phyloP scores from a whole-genome alignment of 306 rosid species.

The Pachyrhizus erosus region DNA sequence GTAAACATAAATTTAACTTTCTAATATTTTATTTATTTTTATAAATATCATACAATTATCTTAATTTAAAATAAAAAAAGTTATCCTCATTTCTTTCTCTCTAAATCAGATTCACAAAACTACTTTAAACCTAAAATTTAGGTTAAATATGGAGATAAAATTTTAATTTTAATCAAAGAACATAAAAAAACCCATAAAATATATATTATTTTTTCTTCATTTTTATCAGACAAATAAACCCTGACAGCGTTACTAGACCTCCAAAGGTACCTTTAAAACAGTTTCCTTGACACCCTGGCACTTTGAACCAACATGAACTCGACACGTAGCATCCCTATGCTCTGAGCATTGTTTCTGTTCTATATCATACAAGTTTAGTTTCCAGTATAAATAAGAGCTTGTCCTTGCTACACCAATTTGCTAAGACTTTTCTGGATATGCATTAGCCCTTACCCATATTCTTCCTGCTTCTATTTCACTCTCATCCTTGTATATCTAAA shows the following conservation, averaged over 20 bases:
- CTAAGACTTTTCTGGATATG: constrained; percentile 25
- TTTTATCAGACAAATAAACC: constrained; percentile 21
- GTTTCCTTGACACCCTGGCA: constrained; percentile 23
- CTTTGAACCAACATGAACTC: constrained; percentile 41
- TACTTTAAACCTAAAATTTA: not conserved
- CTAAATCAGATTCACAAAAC: not conserved
- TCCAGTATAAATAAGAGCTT: constrained; percentile 52
- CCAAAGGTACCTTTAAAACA: constrained; percentile 37
- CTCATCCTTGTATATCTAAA: constrained; percentile 26
- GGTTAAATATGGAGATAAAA: not conserved
- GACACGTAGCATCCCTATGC: constrained; percentile 52
- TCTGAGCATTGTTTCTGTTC: not conserved
- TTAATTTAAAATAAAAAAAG: no score
- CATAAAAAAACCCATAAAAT: not conserved
- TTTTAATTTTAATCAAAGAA: not conserved
- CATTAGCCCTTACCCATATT: constrained; percentile 30
- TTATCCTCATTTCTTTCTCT: not conserved
- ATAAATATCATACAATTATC: not conserved
- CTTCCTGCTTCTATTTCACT: constrained; percentile 21
- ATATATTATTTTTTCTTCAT: no score
- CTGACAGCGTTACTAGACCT: constrained; percentile 32
- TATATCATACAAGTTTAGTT: not conserved
- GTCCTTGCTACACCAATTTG: constrained; percentile 40
- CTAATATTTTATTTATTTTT: no score
- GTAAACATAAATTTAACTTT: no score